A percentile compares a stretch with the other conserved stretches of the same genome.
phyloP scores from a whole-genome alignment of 2,329 filamentous ascomycete species.

The Lachnellula cervina region DNA sequence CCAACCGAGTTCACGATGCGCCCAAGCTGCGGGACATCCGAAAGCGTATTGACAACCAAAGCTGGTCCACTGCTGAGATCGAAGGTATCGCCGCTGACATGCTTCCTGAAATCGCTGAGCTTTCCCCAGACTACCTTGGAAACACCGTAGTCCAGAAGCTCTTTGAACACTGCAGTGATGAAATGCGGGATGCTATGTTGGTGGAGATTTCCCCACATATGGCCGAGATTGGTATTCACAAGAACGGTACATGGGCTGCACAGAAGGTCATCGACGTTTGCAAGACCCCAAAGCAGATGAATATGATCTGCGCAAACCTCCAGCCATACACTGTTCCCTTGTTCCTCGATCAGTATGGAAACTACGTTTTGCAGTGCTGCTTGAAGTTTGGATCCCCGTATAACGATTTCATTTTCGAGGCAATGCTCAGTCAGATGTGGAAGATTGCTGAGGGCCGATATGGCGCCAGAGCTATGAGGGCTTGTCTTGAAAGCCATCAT shows the following conservation, averaged over 20 bases:
- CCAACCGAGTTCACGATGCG: slow-evolving; percentile 86
- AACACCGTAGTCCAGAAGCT: slow-evolving; percentile 99
- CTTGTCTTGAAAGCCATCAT: slow-evolving; percentile 93
- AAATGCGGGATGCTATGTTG: slow-evolving; percentile 87
- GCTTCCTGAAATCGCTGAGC: slow-evolving; percentile 92
- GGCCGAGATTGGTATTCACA: slow-evolving; percentile 95
- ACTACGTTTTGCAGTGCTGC: slow-evolving; percentile 96
- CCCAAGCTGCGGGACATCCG: slow-evolving; percentile 92
- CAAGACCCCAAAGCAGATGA: slow-evolving; percentile 77
- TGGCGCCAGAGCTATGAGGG: slow-evolving; percentile 91
- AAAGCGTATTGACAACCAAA: slow-evolving; percentile 95
- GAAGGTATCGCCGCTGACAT: slow-evolving; percentile 89
- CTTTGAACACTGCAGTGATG: slow-evolving; percentile 92
- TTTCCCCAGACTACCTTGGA: slow-evolving; percentile 92
- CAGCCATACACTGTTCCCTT: slow-evolving; percentile 83
- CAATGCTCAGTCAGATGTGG: slow-evolving; percentile 92
- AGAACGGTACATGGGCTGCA: slow-evolving; percentile 98
- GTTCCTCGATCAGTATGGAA: slow-evolving; percentile 96
- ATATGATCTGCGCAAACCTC: slow-evolving; percentile 76
- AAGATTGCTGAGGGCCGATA: slow-evolving; percentile 90
- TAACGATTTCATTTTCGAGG: slow-evolving; percentile 97
- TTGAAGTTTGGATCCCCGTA: slow-evolving; percentile 83
- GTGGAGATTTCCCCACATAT: slow-evolving; percentile 82
- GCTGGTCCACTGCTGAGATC: slow-evolving; percentile 78
- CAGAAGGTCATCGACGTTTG: slow-evolving; percentile 99